These are phyloP conservation scores for Nicotiana attenuata DNA, from an alignment of 257 asterid species.

Conservation along the genomic window DNA sequence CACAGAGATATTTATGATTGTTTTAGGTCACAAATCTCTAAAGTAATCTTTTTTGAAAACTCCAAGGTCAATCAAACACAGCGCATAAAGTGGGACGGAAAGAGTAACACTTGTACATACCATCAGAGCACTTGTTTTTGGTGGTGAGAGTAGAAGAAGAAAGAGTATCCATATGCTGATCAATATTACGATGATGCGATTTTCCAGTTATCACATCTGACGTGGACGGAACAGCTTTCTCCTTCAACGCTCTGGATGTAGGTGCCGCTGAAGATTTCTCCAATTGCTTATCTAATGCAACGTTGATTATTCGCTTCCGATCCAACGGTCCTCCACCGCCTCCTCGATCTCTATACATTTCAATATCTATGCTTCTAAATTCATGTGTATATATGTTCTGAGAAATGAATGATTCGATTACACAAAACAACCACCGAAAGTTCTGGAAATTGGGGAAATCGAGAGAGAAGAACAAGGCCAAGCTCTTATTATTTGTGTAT, in stretches of 20 bases:
- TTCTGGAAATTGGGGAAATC: background rate
- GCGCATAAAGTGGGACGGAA: too few relatives aligned
- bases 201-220: slow-evolving; percentile 39
- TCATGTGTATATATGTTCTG: background rate
- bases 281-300: slow-evolving; percentile 83
- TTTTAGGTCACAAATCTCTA: too few relatives aligned
- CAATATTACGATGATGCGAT: slow-evolving; percentile 36
- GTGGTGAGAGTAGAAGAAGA: slow-evolving; percentile 24
- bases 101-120: background rate
- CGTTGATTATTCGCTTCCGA: slow-evolving; percentile 85
- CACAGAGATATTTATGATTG: too few relatives aligned
- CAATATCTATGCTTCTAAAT: background rate
- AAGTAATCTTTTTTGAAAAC: too few relatives aligned
- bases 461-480: background rate
- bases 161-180: slow-evolving; percentile 33
- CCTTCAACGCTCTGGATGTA: slow-evolving; percentile 55
- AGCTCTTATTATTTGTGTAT: background rate
- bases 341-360: slow-evolving; percentile 74
- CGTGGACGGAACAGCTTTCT: slow-evolving; percentile 53
- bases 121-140: slow-evolving; percentile 68
- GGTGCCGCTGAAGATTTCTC: slow-evolving; percentile 78
- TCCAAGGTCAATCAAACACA: too few relatives aligned
- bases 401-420: too few relatives aligned
- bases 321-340: slow-evolving; percentile 70
- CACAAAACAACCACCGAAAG: background rate